phyloP scores from a whole-genome alignment of 192 early-diverging fungal species.

The Jimgerdemannia lactiflua region DNA sequence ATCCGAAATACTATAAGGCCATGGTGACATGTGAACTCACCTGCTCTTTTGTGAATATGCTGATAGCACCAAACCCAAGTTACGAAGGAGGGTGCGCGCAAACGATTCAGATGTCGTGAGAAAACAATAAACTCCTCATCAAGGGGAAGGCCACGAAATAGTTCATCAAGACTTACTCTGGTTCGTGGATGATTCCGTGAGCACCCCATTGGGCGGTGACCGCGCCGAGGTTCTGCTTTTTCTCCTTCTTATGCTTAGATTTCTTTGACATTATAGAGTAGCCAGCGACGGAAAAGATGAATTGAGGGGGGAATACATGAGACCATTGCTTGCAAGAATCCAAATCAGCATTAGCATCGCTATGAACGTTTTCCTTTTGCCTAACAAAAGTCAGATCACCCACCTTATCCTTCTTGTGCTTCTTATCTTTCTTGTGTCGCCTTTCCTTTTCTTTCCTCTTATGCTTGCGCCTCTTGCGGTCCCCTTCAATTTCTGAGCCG shows the following conservation, averaged over 20 bases:
- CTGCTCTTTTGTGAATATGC: conserved; percentile 36
- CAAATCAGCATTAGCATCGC: too few species aligned
- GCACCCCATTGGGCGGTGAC: conserved; percentile 38
- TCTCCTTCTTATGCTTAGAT: conserved; percentile 41
- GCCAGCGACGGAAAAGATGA: background rate
- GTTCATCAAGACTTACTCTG: conserved; percentile 39
- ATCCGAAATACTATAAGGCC: background rate
- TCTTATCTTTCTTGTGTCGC: conserved; percentile 17
- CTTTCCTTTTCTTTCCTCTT: conserved; percentile 17
- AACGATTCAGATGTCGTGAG: too few species aligned
- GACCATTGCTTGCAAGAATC: too few species aligned
- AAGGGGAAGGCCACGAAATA: too few species aligned
- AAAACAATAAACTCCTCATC: too few species aligned
- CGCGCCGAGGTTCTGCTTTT: conserved; percentile 21
- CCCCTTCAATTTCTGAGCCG: background rate
- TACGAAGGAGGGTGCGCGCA: background rate
- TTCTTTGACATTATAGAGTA: background rate
- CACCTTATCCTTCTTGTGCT: conserved; percentile 23
- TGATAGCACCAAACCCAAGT: background rate
- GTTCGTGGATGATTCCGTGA: conserved; percentile 48
- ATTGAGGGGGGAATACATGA: background rate
- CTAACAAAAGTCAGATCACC: background rate
- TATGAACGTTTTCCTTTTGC: too few species aligned
- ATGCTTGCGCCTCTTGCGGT: background rate
- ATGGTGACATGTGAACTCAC: conserved; percentile 10